Base-by-base conservation (phyloP, 345 rosid species). In the Sonneratia caseolaris region DNA sequence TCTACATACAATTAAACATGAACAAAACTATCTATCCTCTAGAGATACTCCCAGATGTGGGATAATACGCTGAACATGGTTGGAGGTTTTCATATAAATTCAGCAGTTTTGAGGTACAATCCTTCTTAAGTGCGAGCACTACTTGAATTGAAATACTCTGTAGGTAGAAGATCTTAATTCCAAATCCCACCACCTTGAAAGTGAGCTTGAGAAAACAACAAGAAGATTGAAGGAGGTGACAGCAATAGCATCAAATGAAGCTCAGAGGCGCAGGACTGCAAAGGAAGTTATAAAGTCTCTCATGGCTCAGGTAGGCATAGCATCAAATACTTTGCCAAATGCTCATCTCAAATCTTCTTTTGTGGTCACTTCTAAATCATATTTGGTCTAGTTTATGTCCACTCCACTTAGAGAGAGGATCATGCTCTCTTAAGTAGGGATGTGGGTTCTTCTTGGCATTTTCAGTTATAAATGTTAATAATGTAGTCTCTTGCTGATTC, bases 201-300 rank as follows among this genome's bases (percentile, higher is more conserved):
- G 83, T 68, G 94, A 91, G 76, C 91, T 93, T 62, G 88, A 83
- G 66, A 91, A 80, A 78, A 86, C 89, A 35, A 76, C 82, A 14
- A 87, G 72, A 62, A 87, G 86, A 71, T 77, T 93, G 75, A 88
- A 82, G 81, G 84, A 87, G 56, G 92, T 88, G 49, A 83, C 92
- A 71, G 88, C 83, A 73, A 82, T 85, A 72, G 96, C 93, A 67
- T 82, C 86, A 75, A 89, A 87, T 79, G 98, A 93, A 86, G 98
- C 90, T 79, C 90, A 84, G 73, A 93, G 87, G 76, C 86, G 90
- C 84, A 88, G 78, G 80, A 82, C 96, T 22, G 97, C 97, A 8
- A 91, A 87, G 70, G 98, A 88, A 68, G 91, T 89, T 74, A 89
- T 91, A 35, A 86, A 79, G 82, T 84, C 92, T 36, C 83, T 93